A percentile compares a stretch with the other conserved stretches of the same genome.
These are phyloP conservation scores for Plasmodium reichenowi DNA, from an alignment of 169 alveolate genomes.

Conservation along the genomic window DNA sequence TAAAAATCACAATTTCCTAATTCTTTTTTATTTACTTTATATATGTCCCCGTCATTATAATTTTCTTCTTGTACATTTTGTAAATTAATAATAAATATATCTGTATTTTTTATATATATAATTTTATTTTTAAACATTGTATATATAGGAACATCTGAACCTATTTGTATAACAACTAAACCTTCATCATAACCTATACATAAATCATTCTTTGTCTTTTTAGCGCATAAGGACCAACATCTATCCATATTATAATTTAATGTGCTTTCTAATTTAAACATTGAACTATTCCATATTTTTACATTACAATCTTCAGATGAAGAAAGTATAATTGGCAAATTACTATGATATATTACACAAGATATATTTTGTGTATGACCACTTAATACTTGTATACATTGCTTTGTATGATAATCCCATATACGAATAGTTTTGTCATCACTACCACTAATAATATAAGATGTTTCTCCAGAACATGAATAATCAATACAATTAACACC, in stretches of 20 bases:
- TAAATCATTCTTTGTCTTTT: slow-evolving; percentile 83
- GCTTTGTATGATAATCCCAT: slow-evolving; percentile 99
- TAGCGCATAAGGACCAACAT: slow-evolving; percentile 93
- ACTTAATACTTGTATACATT: slow-evolving; percentile 95
- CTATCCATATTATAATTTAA: slow-evolving; percentile 95
- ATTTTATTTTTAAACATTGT: slow-evolving; percentile 95
- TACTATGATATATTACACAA: slow-evolving; percentile 94
- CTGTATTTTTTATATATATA: slow-evolving; percentile 95
- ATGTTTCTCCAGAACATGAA: slow-evolving; percentile 91
- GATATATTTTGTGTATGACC: slow-evolving; percentile 96
- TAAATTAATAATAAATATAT: slow-evolving; percentile 94
- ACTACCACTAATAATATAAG: slow-evolving; percentile 96
- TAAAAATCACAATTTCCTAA: slow-evolving; percentile 94
- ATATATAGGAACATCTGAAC: slow-evolving; percentile 96
- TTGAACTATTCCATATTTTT: slow-evolving; percentile 96
- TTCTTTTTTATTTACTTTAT: slow-evolving; percentile 84
- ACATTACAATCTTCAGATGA: slow-evolving; percentile 97
- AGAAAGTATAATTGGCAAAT: slow-evolving; percentile 94
- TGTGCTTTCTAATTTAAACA: slow-evolving; percentile 94
- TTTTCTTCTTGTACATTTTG: slow-evolving; percentile 77
- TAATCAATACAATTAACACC: slow-evolving; percentile 97
- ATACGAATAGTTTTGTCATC: slow-evolving; percentile 97
- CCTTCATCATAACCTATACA: slow-evolving; percentile 93
- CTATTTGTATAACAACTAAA: slow-evolving; percentile 95
- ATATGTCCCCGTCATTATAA: slow-evolving; percentile 75